Evolutionary conservation across 768 basidiomycete genomes (phyloP).

Genomic region (Cyathus striatus): DNA sequence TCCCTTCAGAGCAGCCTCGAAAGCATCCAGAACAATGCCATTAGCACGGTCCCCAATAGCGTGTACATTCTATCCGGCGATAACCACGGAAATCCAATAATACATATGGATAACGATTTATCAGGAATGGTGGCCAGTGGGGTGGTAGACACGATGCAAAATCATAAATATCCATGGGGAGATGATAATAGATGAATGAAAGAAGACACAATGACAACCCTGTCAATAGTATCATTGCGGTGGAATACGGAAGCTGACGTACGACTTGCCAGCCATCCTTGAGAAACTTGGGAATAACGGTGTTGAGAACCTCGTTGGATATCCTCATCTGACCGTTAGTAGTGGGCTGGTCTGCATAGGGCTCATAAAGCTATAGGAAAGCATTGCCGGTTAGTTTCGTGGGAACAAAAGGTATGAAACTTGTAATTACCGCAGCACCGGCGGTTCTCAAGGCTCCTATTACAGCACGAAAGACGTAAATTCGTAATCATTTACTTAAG

Average conservation of each 20-base stretch:
- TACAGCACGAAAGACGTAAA: conserved; percentile 10
- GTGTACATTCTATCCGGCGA: conserved; percentile 78
- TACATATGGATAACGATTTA: neutral
- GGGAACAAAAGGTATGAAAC: neutral
- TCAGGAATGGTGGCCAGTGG: no score
- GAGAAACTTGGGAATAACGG: conserved; percentile 65
- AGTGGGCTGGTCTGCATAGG: conserved; percentile 74
- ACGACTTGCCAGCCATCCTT: conserved; percentile 90
- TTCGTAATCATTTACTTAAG: conserved; percentile 2
- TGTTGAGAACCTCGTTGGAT: conserved; percentile 52
- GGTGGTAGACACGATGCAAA: neutral
- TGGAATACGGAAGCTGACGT: conserved; percentile 24
- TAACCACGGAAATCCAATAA: neutral
- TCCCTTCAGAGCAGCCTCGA: conserved; percentile 62
- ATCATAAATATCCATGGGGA: neutral
- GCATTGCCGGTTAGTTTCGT: conserved; percentile 4
- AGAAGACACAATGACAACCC: neutral
- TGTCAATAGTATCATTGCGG: neutral
- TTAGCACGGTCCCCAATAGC: conserved; percentile 89
- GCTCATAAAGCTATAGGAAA: conserved; percentile 59
- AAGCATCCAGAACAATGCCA: conserved; percentile 75
- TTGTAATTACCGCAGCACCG: conserved; percentile 69
- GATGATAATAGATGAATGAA: neutral
- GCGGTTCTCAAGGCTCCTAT: conserved; percentile 83
- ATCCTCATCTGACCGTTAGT: conserved; percentile 78